These are phyloP conservation scores for Carallia brachiata DNA, from an alignment of 345 rosid genomes.

Conservation along the genomic window DNA sequence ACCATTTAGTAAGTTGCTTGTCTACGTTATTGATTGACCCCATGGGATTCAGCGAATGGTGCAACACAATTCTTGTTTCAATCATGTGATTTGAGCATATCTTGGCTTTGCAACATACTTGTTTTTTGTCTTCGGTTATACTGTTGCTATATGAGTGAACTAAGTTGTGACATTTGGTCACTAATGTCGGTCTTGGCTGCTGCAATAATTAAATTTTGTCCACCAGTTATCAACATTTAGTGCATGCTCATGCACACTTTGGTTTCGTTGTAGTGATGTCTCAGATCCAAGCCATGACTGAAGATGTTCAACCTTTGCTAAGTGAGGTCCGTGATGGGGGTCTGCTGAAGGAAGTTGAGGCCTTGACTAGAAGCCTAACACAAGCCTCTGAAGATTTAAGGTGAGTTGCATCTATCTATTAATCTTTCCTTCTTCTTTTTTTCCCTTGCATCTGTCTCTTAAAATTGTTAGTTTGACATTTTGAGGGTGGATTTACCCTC, in stretches of 20 bases:
- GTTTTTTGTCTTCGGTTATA: too few relatives aligned
- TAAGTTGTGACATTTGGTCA: too few relatives aligned
- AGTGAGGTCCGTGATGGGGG: conserved; percentile 83
- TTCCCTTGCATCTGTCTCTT: not conserved
- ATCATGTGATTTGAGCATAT: too few relatives aligned
- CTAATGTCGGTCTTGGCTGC: not conserved
- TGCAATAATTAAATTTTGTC: conserved; percentile 4
- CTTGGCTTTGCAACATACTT: too few relatives aligned
- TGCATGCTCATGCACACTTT: conserved; percentile 48
- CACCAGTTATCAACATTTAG: conserved; percentile 5
- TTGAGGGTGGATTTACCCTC: not conserved
- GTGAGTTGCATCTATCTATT: conserved; percentile 29
- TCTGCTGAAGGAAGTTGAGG: conserved; percentile 85
- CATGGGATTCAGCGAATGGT: too few relatives aligned
- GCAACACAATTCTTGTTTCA: too few relatives aligned
- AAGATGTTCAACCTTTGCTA: conserved; percentile 92
- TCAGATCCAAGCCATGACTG: conserved; percentile 97
- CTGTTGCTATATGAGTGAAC: too few relatives aligned
- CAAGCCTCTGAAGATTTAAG: conserved; percentile 89
- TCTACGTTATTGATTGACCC: too few relatives aligned
- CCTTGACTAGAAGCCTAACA: conserved; percentile 76
- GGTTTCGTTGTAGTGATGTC: conserved; percentile 70
- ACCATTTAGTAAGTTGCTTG: not conserved
- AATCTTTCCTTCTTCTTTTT: too few relatives aligned
- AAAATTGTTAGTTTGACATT: not conserved